Conservation (phyloP, 768 basidiomycete species). For the Tulasnella sp. region DNA sequence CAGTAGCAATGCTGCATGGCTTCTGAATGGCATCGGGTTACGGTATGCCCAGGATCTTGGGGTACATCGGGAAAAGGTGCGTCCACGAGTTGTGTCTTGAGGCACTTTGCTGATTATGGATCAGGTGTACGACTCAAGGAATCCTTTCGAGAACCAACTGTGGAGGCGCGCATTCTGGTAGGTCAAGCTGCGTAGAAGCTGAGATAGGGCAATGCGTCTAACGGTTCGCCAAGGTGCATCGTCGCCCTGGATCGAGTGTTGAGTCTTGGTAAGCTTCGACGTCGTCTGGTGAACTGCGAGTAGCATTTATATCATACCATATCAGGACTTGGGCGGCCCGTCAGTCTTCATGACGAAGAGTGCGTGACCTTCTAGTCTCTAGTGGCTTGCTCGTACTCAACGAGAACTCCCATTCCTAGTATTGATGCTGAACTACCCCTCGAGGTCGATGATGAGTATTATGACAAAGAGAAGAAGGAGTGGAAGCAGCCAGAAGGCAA, state of each 20-base stretch:
- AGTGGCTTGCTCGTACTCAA: background rate
- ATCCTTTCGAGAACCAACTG: constrained; percentile 48
- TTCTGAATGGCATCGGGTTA: background rate
- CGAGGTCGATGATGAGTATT: constrained; percentile 75
- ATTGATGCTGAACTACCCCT: constrained; percentile 58
- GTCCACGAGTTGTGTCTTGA: background rate
- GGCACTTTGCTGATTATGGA: background rate
- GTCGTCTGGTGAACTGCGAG: constrained; percentile 23
- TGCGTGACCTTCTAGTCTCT: constrained; percentile 27
- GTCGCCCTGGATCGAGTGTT: constrained; percentile 25
- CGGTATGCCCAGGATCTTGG: background rate
- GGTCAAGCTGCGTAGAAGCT: too few relatives aligned
- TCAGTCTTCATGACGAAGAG: constrained; percentile 65
- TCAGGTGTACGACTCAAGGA: constrained; percentile 35
- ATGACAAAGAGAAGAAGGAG: constrained; percentile 44
- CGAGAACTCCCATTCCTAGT: constrained; percentile 27
- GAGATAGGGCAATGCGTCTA: too few relatives aligned
- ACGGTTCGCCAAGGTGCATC: too few relatives aligned
- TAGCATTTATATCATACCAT: background rate
- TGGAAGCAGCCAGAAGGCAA: constrained; percentile 53
- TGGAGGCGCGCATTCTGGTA: constrained; percentile 75
- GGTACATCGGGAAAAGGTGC: constrained; percentile 31
- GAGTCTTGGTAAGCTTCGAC: constrained; percentile 14
- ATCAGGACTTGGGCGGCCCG: constrained; percentile 45
- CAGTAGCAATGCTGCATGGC: background rate